Percentiles rank a stretch among this genome's conserved stretches.
phyloP scores from a whole-genome alignment of 2,329 filamentous ascomycete species.

The Alternaria longipes region DNA sequence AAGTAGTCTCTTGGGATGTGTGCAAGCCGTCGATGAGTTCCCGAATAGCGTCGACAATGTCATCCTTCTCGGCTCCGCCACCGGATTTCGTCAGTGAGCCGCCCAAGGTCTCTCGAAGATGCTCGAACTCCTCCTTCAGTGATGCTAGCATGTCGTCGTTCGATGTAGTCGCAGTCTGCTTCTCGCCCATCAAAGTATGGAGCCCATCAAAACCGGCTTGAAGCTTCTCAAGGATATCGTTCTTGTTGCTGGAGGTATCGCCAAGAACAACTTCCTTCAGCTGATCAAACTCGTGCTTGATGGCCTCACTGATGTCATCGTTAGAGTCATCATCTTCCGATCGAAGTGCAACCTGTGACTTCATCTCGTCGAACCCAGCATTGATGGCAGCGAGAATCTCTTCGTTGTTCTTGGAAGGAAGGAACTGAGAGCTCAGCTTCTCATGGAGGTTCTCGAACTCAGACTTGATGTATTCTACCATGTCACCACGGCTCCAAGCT shows the following conservation, averaged over 20 bases:
- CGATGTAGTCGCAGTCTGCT: conserved; percentile 33
- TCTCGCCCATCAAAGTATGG: conserved; percentile 55
- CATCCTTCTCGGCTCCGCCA: conserved; percentile 64
- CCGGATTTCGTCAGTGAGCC: conserved; percentile 60
- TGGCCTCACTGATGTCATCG: conserved; percentile 69
- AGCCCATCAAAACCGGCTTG: conserved; percentile 61
- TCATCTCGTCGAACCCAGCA: conserved; percentile 53
- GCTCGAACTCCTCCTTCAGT: conserved; percentile 69
- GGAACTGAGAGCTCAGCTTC: conserved; percentile 62
- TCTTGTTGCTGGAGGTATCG: conserved; percentile 64
- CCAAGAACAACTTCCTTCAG: conserved; percentile 79
- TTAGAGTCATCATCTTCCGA: conserved; percentile 50
- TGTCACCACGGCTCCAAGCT: conserved; percentile 54
- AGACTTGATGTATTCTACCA: conserved; percentile 61
- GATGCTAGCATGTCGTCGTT: conserved; percentile 58
- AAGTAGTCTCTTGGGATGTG: conserved; percentile 52
- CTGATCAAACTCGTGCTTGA: conserved; percentile 83
- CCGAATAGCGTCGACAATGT: conserved; percentile 74
- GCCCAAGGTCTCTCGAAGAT: conserved; percentile 66
- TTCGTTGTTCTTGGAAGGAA: conserved; percentile 45
- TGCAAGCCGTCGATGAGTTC: conserved; percentile 56
- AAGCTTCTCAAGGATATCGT: conserved; percentile 69
- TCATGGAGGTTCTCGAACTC: conserved; percentile 70
- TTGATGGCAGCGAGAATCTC: conserved; percentile 53
- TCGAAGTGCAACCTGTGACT: conserved; percentile 51